phyloP scores from a whole-genome alignment of 1,139 yeast species.

The Blastobotrys ciferrii region DNA sequence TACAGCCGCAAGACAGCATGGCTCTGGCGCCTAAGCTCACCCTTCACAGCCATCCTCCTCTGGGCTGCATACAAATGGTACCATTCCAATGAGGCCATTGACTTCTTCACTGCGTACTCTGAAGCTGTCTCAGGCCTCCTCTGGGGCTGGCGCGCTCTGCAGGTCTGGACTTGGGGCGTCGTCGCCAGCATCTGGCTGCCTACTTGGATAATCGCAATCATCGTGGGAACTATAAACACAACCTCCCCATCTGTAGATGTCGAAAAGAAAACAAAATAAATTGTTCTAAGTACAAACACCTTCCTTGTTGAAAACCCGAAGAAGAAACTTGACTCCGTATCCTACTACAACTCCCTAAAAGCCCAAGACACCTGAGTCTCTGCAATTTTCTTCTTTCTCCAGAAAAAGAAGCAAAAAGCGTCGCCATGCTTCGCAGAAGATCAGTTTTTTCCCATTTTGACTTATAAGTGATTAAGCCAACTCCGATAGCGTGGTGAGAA shows the following conservation, averaged over 20 bases:
- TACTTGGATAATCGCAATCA: constrained; percentile 61
- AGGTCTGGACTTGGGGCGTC: constrained; percentile 86
- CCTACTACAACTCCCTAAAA: no score
- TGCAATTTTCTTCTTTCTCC: no score
- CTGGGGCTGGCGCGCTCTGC: constrained; percentile 65
- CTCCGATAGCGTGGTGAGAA: no score
- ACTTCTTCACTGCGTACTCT: neutral
- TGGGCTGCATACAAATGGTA: constrained; percentile 8
- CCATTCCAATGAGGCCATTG: neutral
- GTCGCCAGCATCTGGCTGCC: constrained; percentile 79
- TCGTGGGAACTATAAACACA: constrained; percentile 28
- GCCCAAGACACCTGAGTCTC: no score
- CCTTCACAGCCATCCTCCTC: neutral
- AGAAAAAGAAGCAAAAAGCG: no score
- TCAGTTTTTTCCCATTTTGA: no score
- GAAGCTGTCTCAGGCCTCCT: constrained; percentile 44
- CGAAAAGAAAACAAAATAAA: constrained; percentile 13
- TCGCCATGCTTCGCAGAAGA: no score
- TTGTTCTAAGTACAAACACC: no score
- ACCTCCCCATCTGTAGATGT: constrained; percentile 5
- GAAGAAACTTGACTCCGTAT: no score
- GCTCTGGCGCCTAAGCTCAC: constrained; percentile 2
- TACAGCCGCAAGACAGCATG: neutral
- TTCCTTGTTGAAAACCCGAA: no score
- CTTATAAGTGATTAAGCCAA: no score